These are phyloP conservation scores for Atalantia buxifolia DNA, from an alignment of 345 rosid genomes.

Conservation along the genomic window DNA sequence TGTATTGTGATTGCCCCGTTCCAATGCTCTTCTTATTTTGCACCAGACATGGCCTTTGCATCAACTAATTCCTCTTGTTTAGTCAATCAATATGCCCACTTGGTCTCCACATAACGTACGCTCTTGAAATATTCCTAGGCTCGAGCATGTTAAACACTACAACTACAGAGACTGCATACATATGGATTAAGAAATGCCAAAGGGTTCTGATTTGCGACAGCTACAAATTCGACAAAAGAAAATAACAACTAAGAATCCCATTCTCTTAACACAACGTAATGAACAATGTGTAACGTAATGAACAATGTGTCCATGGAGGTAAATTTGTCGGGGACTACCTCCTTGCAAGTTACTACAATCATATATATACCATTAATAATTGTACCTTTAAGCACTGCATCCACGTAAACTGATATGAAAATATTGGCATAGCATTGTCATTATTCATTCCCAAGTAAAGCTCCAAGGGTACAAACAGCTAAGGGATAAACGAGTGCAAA, in stretches of 20 bases:
- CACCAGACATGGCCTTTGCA: neutral
- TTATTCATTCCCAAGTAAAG: neutral
- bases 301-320: constrained; percentile 40
- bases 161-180: neutral
- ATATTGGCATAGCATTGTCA: neutral
- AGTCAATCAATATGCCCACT: constrained; percentile 45
- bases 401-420: constrained; percentile 27
- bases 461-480: neutral
- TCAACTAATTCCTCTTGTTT: constrained; percentile 10
- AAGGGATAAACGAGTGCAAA: no score
- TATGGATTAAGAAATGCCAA: neutral
- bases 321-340: constrained; percentile 23
- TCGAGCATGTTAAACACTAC: constrained; percentile 12
- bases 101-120: constrained; percentile 34
- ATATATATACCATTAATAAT: constrained; percentile 28
- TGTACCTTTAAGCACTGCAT: constrained; percentile 41
- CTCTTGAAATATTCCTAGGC: constrained; percentile 43
- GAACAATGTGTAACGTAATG: constrained; percentile 35
- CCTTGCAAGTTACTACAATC: constrained; percentile 22
- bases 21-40: no score
- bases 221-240: neutral
- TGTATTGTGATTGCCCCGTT: no score
- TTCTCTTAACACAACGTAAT: constrained; percentile 14
- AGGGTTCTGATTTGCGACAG: neutral
- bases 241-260: neutral